phyloP scores from a whole-genome alignment of 2,329 filamentous ascomycete species.

The Pyrenophora seminiperda region DNA sequence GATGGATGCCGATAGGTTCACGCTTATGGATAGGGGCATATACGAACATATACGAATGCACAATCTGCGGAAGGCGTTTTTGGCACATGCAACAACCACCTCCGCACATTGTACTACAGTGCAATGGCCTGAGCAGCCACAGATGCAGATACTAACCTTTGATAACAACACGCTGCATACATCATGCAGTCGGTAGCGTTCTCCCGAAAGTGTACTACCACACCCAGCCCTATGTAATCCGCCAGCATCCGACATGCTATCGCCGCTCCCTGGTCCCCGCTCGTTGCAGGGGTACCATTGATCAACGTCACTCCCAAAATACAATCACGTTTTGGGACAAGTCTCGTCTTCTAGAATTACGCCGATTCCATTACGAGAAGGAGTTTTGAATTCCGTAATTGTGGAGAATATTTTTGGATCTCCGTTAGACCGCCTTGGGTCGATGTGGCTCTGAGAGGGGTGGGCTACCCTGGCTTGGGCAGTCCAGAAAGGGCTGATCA shows the following conservation, averaged over 20 bases:
- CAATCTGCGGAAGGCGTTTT: not conserved
- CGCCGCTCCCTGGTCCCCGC: slow-evolving; percentile 9
- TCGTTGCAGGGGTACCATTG: slow-evolving; percentile 22
- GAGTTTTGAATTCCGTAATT: slow-evolving; percentile 15
- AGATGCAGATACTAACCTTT: not conserved
- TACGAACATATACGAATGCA: no score
- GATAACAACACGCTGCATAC: slow-evolving; percentile 7
- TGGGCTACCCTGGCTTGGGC: slow-evolving; percentile 17
- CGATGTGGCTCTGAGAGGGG: slow-evolving; percentile 36
- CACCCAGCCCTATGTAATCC: slow-evolving; percentile 23
- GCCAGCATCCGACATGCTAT: slow-evolving; percentile 6
- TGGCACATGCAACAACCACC: not conserved
- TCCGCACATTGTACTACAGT: slow-evolving; percentile 3
- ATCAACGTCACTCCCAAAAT: slow-evolving; percentile 19
- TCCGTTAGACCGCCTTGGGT: slow-evolving; percentile 31
- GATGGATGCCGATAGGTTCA: not conserved
- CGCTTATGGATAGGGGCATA: no score
- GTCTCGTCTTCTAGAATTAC: slow-evolving; percentile 20
- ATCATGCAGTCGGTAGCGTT: slow-evolving; percentile 13
- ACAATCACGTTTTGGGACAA: slow-evolving; percentile 20
- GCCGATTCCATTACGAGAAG: slow-evolving; percentile 26
- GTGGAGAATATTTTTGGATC: slow-evolving; percentile 20
- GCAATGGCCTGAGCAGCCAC: slow-evolving; percentile 12
- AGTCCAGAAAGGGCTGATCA: slow-evolving; percentile 30
- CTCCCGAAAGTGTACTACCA: slow-evolving; percentile 23